Evolutionary conservation across 768 basidiomycete genomes (phyloP).

Genomic region (Russula sp.): DNA sequence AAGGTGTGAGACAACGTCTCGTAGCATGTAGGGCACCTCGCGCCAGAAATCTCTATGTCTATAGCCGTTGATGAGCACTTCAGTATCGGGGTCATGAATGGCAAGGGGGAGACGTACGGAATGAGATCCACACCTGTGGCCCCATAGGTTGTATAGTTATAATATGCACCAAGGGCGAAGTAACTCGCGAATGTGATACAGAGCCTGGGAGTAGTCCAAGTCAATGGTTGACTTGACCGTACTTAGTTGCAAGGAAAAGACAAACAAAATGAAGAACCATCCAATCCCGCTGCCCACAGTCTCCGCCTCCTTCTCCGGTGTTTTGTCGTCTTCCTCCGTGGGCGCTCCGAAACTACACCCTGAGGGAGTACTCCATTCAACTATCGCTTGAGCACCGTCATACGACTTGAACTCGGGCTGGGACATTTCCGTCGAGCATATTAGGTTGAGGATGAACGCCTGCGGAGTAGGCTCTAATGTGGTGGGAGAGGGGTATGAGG

Average conservation of each 20-base stretch:
- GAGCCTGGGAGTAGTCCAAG: slow-evolving; percentile 34
- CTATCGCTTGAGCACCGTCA: slow-evolving; percentile 41
- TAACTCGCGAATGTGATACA: slow-evolving; percentile 62
- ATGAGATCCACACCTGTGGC: slow-evolving; percentile 76
- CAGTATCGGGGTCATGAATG: slow-evolving; percentile 2
- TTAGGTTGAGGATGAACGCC: slow-evolving; percentile 50
- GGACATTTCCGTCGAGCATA: slow-evolving; percentile 38
- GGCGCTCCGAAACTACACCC: slow-evolving; percentile 42
- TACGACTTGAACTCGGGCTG: slow-evolving; percentile 54
- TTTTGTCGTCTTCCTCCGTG: slow-evolving; percentile 24
- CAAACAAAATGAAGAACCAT: slow-evolving; percentile 84
- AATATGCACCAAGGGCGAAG: slow-evolving; percentile 73
- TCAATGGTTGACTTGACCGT: neutral
- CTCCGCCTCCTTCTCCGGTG: slow-evolving; percentile 24
- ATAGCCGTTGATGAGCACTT: slow-evolving; percentile 5
- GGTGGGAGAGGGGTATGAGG: slow-evolving; percentile 48
- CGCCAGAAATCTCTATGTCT: slow-evolving; percentile 89
- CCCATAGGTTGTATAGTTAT: slow-evolving; percentile 84
- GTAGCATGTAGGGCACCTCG: slow-evolving; percentile 81
- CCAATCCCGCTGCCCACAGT: slow-evolving; percentile 67
- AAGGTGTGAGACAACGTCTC: slow-evolving; percentile 69
- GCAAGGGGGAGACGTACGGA: slow-evolving; percentile 49
- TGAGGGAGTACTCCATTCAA: slow-evolving; percentile 57
- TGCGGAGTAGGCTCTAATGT: slow-evolving; percentile 43
- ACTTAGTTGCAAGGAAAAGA: neutral